A percentile compares a stretch with the other conserved stretches of the same genome.
Evolutionary conservation across 257 asterid genomes (phyloP).

Genomic region (Fraxinus anomala): DNA sequence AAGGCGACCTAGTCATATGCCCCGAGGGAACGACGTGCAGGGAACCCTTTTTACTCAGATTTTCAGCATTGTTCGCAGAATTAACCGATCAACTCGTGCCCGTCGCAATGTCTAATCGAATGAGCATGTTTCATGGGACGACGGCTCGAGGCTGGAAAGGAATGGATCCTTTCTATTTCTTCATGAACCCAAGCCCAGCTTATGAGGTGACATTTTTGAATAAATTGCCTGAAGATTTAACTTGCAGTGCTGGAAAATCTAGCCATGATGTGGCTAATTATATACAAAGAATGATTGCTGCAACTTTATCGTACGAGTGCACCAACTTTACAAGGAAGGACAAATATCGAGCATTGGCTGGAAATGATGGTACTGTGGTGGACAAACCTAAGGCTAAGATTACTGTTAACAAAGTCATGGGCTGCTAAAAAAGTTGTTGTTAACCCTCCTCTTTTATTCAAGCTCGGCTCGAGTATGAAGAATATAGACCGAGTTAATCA

Average conservation of each 20-base stretch:
- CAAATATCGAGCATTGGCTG: conserved; percentile 74
- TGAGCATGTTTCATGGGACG: conserved; percentile 86
- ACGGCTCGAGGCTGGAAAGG: conserved; percentile 91
- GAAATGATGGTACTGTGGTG: conserved; percentile 66
- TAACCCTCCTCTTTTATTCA: not conserved
- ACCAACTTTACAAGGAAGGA: conserved; percentile 81
- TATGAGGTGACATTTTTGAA: conserved; percentile 72
- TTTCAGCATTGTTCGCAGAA: conserved; percentile 74
- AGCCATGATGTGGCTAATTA: conserved; percentile 80
- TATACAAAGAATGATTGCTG: conserved; percentile 66
- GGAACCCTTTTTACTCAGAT: conserved; percentile 72
- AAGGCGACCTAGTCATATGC: conserved; percentile 70
- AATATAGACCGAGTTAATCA: no score
- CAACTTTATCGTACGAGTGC: conserved; percentile 67
- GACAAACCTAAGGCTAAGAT: conserved; percentile 38
- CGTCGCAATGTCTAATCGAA: conserved; percentile 61
- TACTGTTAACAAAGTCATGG: conserved; percentile 38
- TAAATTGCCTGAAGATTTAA: conserved; percentile 55
- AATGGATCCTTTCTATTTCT: conserved; percentile 76
- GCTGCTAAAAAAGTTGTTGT: conserved; percentile 32
- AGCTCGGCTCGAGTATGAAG: not conserved
- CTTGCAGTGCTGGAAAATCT: conserved; percentile 62
- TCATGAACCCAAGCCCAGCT: conserved; percentile 85
- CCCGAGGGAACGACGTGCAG: conserved; percentile 89
- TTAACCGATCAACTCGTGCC: conserved; percentile 71